Conservation (phyloP, 805 yeast species). For the Saccharomycopsis capsularis region DNA sequence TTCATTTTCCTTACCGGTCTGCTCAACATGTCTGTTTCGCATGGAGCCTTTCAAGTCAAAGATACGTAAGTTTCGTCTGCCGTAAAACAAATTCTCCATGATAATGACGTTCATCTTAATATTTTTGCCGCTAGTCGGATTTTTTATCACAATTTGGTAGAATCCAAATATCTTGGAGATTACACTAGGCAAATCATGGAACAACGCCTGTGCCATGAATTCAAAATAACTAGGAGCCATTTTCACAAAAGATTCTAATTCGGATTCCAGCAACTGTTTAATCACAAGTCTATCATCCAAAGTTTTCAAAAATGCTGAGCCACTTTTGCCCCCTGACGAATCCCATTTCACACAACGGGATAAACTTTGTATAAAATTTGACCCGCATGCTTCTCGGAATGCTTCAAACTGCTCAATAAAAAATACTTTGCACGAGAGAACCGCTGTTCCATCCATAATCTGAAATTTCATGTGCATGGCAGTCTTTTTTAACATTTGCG, state of each 20-base stretch:
- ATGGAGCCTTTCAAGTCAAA: slow-evolving; percentile 97
- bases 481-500: slow-evolving; percentile 67
- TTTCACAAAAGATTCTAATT: slow-evolving; percentile 86
- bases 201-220: slow-evolving; percentile 90
- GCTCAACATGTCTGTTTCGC: slow-evolving; percentile 94
- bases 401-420: slow-evolving; percentile 97
- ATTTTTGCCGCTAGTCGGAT: slow-evolving; percentile 65
- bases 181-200: slow-evolving; percentile 91
- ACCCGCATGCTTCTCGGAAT: slow-evolving; percentile 75
- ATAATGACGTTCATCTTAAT: slow-evolving; percentile 86
- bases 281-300: slow-evolving; percentile 83
- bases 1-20: slow-evolving; percentile 92
- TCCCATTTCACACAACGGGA: slow-evolving; percentile 95
- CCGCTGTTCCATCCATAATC: slow-evolving; percentile 77
- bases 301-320: slow-evolving; percentile 89
- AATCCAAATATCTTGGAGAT: slow-evolving; percentile 93
- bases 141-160: slow-evolving; percentile 85
- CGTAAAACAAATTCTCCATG: slow-evolving; percentile 92
- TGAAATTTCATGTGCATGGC: slow-evolving; percentile 91
- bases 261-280: slow-evolving; percentile 81
- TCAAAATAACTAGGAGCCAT: slow-evolving; percentile 97
- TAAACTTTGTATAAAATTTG: slow-evolving; percentile 77
- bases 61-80: slow-evolving; percentile 71
- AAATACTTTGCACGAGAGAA: slow-evolving; percentile 85
- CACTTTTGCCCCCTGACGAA: slow-evolving; percentile 93